These are phyloP conservation scores for Ilex paraguariensis DNA, from an alignment of 305 asterid genomes.

Conservation along the genomic window DNA sequence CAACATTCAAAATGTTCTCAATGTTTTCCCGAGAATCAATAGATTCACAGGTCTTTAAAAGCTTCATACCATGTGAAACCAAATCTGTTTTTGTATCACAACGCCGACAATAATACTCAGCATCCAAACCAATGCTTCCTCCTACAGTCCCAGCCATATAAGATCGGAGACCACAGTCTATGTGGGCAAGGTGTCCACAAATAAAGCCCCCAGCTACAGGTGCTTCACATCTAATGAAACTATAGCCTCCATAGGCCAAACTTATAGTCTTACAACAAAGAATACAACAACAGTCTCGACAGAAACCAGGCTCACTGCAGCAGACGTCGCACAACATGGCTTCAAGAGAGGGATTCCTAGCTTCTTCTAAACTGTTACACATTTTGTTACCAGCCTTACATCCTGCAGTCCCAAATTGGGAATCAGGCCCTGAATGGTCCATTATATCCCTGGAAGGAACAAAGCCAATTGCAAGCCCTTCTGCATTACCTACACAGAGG, in stretches of 20 bases:
- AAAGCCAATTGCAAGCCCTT: slow-evolving; percentile 3
- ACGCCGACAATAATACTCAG: slow-evolving; percentile 77
- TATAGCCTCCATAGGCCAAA: slow-evolving; percentile 31
- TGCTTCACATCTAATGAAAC: slow-evolving; percentile 66
- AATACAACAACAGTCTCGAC: slow-evolving; percentile 87
- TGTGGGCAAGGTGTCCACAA: slow-evolving; percentile 82
- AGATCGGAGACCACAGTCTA: slow-evolving; percentile 71
- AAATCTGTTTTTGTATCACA: slow-evolving; percentile 82
- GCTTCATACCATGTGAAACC: slow-evolving; percentile 47
- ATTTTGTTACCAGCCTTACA: slow-evolving; percentile 71
- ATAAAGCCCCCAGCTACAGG: slow-evolving; percentile 24
- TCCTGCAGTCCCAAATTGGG: slow-evolving; percentile 19
- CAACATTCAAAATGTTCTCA: slow-evolving; percentile 47
- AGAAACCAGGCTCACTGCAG: slow-evolving; percentile 68
- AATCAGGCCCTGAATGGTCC: slow-evolving; percentile 26
- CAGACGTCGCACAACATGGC: slow-evolving; percentile 66
- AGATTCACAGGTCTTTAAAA: slow-evolving; percentile 44
- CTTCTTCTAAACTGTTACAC: slow-evolving; percentile 55
- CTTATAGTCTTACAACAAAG: slow-evolving; percentile 55
- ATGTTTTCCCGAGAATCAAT: slow-evolving; percentile 39
- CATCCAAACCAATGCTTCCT: slow-evolving; percentile 74
- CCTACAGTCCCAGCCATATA: slow-evolving; percentile 85
- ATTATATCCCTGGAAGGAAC: slow-evolving; percentile 14
- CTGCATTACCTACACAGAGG: slow-evolving; percentile 13
- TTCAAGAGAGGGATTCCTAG: slow-evolving; percentile 25